Evolutionary conservation across 2,329 filamentous ascomycete species (phyloP), one percentile per base, ranked within the genome.

Genomic region (Berkeleyomyces basicola): DNA sequence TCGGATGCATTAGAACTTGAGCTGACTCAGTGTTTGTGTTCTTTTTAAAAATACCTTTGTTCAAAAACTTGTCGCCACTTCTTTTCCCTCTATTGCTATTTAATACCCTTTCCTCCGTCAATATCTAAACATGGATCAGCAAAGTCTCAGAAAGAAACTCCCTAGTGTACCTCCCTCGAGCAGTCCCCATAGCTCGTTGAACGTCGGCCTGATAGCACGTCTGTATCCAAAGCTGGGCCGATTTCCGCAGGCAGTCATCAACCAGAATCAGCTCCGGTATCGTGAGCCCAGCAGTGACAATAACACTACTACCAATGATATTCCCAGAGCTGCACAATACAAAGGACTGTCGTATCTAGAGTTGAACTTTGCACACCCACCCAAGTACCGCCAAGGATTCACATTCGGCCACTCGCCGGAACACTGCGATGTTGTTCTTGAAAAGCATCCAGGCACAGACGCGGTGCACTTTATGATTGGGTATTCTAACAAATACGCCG

Each of bases 381-480:
- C 60, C 39, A 53, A 55, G 11, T 31, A 61, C 33, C 49, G 49
- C 51, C 60, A 61, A 7, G 60, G 60, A 23, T 61, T 61, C 40
- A 36, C 44, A 6, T 61, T 61, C 33, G 60, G 60, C n/a, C 33
- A 57, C 4, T 53, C 33, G 5, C 49, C 23, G 14, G 23, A 53
- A 6, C 5, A 10, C 31, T 61, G 60, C 31, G 60, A 61, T 11
- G 49, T 61, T 11, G 49, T 61, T 9, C 14, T 61, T 7, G 60
- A 47, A 9, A 31, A 55, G 40, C 49, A 61, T 31, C 49, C 44
- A 31, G 60, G 60, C 6, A 39, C 42, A 10, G 16, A 43, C 31
- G 23, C 37, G 14, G 49, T 61, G 39, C 60, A 61, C n/a, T 61
- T 61, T 11, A 37, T 61, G 49, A 42, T 61, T 11, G 49, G 60